Evolutionary conservation across 192 early-diverging fungal species (phyloP).

Genomic region (Coemansia sp.): DNA sequence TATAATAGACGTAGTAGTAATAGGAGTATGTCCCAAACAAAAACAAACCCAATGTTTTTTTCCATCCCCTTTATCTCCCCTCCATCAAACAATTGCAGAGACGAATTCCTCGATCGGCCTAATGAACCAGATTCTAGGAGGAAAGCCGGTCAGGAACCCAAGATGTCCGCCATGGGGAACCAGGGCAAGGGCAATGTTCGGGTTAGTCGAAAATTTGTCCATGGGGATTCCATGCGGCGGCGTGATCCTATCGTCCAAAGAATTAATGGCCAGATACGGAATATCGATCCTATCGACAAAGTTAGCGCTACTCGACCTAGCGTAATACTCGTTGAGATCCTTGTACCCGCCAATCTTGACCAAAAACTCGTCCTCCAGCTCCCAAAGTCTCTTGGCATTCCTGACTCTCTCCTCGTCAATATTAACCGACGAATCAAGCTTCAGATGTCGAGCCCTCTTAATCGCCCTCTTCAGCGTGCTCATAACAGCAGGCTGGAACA

Average conservation of each 20-base stretch:
- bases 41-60: no score
- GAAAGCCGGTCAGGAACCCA: slow-evolving; percentile 64
- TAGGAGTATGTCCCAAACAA: no score
- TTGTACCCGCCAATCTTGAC: slow-evolving; percentile 66
- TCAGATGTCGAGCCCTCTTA: slow-evolving; percentile 39
- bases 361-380: slow-evolving; percentile 77
- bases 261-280: slow-evolving; percentile 78
- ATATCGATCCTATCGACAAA: slow-evolving; percentile 60
- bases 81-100: slow-evolving; percentile 49
- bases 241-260: slow-evolving; percentile 83
- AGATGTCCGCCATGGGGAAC: slow-evolving; percentile 86
- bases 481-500: slow-evolving; percentile 60
- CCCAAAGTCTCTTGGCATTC: slow-evolving; percentile 60
- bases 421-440: slow-evolving; percentile 24
- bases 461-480: slow-evolving; percentile 54
- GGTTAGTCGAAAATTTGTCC: slow-evolving; percentile 69
- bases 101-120: slow-evolving; percentile 67
- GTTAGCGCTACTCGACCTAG: slow-evolving; percentile 55
- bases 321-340: slow-evolving; percentile 77
- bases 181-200: slow-evolving; percentile 70
- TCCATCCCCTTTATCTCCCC: neutral
- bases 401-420: slow-evolving; percentile 55
- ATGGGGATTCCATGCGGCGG: slow-evolving; percentile 63
- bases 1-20: no score
- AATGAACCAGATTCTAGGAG: slow-evolving; percentile 57